Percentiles rank a stretch among this genome's conserved stretches.
These are phyloP conservation scores for Raddia distichophylla DNA, from an alignment of 176 grass and related monocot genomes.

Conservation along the genomic window DNA sequence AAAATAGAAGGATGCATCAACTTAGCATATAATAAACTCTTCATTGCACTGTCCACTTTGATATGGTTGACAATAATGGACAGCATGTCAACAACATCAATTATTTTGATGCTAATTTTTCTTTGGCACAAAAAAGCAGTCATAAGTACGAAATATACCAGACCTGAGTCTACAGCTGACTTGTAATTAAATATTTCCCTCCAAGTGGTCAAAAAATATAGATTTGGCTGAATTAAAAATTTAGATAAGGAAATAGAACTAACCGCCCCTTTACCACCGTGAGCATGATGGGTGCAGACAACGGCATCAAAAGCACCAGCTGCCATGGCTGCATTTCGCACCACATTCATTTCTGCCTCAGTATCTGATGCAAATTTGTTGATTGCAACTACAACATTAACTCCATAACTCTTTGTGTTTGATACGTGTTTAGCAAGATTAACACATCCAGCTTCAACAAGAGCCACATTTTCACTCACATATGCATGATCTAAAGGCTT, in stretches of 20 bases:
- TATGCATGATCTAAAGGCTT: slow-evolving; percentile 90
- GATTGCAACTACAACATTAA: slow-evolving; percentile 89
- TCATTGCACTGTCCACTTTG: background rate
- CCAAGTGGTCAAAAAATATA: background rate
- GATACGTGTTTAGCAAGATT: slow-evolving; percentile 86
- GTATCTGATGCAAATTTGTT: slow-evolving; percentile 95
- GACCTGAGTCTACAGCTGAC: background rate
- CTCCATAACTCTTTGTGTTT: slow-evolving; percentile 78
- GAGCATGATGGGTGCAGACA: slow-evolving; percentile 87
- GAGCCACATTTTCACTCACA: slow-evolving; percentile 77
- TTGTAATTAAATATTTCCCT: background rate
- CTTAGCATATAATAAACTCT: background rate
- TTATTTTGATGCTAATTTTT: background rate
- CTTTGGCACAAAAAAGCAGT: background rate
- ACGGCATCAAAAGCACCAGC: slow-evolving; percentile 95
- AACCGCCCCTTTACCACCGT: slow-evolving; percentile 96
- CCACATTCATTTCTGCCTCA: slow-evolving; percentile 80
- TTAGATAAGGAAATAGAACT: slow-evolving; percentile 42
- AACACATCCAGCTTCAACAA: slow-evolving; percentile 92
- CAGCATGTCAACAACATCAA: background rate
- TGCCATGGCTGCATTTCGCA: slow-evolving; percentile 64
- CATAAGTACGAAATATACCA: background rate
- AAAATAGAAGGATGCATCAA: background rate
- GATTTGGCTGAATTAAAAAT: slow-evolving; percentile 4
- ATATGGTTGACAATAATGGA: background rate